Conservation (phyloP, 805 yeast species). For the Wickerhamiella slavikovae region DNA sequence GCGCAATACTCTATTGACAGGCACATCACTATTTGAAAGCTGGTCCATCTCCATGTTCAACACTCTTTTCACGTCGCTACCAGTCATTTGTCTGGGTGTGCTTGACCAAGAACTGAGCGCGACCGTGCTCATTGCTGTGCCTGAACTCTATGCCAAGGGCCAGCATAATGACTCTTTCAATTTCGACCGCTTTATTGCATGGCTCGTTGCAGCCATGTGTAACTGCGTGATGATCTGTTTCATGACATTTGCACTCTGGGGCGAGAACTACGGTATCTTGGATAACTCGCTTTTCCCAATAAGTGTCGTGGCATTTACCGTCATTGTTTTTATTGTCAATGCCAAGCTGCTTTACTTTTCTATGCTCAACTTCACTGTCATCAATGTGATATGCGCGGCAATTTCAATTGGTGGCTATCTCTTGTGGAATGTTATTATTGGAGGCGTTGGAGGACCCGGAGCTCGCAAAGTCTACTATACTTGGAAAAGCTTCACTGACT, state of each 20-base stretch:
- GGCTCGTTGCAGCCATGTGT: slow-evolving; percentile 60
- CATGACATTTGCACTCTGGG: slow-evolving; percentile 47
- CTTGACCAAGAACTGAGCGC: slow-evolving; percentile 82
- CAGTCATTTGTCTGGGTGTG: slow-evolving; percentile 87
- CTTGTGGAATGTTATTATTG: slow-evolving; percentile 61
- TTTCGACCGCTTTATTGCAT: slow-evolving; percentile 41
- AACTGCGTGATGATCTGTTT: slow-evolving; percentile 59
- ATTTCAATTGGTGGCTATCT: slow-evolving; percentile 74
- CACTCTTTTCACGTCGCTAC: slow-evolving; percentile 81
- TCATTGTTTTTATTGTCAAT: slow-evolving; percentile 51
- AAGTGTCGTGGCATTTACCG: slow-evolving; percentile 58
- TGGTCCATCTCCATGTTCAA: slow-evolving; percentile 97
- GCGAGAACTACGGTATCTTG: slow-evolving; percentile 30
- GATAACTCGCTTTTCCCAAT: slow-evolving; percentile 70
- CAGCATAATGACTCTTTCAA: slow-evolving; percentile 57
- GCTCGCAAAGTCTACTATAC: slow-evolving; percentile 49
- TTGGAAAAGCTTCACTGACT: slow-evolving; percentile 39
- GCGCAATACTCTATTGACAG: slow-evolving; percentile 70
- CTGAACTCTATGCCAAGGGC: slow-evolving; percentile 70
- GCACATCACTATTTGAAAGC: slow-evolving; percentile 80
- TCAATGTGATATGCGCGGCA: slow-evolving; percentile 42
- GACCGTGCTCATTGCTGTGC: slow-evolving; percentile 73
- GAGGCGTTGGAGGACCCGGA: slow-evolving; percentile 37
- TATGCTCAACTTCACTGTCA: slow-evolving; percentile 46
- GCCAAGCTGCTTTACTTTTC: slow-evolving; percentile 65